phyloP scores from a whole-genome alignment of 495 filamentous ascomycete species.

The Sordaria brevicollis region DNA sequence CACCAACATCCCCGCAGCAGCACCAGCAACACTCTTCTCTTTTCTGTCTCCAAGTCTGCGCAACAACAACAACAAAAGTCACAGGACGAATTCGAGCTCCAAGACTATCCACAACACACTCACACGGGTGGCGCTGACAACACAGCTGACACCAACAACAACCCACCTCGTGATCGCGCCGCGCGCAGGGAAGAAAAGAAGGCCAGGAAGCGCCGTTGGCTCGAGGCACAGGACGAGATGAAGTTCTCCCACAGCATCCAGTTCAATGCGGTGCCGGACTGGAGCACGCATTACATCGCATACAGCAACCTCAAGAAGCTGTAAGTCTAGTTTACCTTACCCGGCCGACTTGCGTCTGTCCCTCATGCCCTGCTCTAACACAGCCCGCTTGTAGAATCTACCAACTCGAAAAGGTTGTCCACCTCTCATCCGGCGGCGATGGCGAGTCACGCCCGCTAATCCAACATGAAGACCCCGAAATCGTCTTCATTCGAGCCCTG shows the following conservation, averaged over 20 bases:
- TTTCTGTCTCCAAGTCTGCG: background rate
- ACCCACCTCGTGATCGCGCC: background rate
- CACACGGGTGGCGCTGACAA: background rate
- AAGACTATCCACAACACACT: conserved; percentile 12
- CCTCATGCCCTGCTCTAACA: background rate
- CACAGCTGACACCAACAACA: background rate
- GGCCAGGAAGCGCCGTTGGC: conserved; percentile 42
- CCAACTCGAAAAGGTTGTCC: conserved; percentile 70
- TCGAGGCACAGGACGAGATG: conserved; percentile 72
- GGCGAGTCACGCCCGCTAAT: conserved; percentile 80
- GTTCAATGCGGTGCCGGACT: conserved; percentile 98
- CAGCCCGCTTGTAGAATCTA: conserved; percentile 59
- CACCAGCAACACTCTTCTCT: background rate
- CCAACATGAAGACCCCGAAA: conserved; percentile 58
- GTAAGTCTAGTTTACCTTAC: conserved; percentile 41
- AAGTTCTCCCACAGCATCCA: conserved; percentile 99
- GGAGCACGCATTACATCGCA: conserved; percentile 94
- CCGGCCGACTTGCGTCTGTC: background rate
- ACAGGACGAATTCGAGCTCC: conserved; percentile 27
- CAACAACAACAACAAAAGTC: background rate
- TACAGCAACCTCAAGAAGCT: conserved; percentile 99
- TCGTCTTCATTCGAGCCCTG: conserved; percentile 65
- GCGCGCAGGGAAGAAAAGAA: conserved; percentile 22
- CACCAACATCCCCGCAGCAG: background rate
- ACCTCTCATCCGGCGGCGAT: conserved; percentile 48